phyloP scores from a whole-genome alignment of 2,329 filamentous ascomycete species.

The Phialemoniopsis sp. region DNA sequence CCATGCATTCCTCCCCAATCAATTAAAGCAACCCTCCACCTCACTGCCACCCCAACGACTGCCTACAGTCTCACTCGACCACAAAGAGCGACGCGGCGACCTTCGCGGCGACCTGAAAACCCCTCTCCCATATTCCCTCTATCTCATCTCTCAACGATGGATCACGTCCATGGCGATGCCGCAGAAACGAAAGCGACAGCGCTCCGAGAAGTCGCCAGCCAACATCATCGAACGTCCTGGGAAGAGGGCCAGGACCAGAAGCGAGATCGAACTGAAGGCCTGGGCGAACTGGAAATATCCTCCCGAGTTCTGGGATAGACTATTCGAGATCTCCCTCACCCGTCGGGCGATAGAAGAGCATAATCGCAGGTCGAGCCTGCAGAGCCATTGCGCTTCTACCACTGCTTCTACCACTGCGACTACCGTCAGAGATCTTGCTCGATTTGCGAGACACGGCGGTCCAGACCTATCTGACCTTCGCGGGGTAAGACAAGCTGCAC shows the following conservation, averaged over 20 bases:
- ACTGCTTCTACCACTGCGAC: neutral
- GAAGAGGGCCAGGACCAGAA: conserved; percentile 3
- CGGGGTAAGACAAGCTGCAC: conserved; percentile 9
- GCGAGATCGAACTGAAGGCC: conserved; percentile 2
- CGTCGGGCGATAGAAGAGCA: conserved; percentile 8
- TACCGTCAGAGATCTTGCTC: conserved; percentile 7
- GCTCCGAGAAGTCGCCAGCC: conserved; percentile 3
- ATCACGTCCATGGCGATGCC: conserved; percentile 3
- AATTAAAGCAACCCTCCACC: too few species aligned
- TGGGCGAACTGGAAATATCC: conserved; percentile 6
- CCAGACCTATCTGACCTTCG: conserved; percentile 16
- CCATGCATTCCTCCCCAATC: conserved; percentile 1
- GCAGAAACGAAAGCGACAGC: conserved; percentile 3
- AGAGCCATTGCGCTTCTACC: neutral
- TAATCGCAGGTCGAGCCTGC: conserved; percentile 5
- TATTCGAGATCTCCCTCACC: conserved; percentile 5
- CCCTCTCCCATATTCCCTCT: neutral
- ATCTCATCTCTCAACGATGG: neutral
- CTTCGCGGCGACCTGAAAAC: neutral
- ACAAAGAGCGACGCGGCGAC: neutral
- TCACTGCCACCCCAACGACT: too few species aligned
- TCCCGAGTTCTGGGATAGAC: conserved; percentile 8
- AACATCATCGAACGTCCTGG: neutral
- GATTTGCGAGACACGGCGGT: conserved; percentile 17
- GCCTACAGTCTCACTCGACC: too few species aligned